Evolutionary conservation across 345 rosid genomes (phyloP), one percentile per base, ranked within the genome.

Genomic region (Firmiana major): DNA sequence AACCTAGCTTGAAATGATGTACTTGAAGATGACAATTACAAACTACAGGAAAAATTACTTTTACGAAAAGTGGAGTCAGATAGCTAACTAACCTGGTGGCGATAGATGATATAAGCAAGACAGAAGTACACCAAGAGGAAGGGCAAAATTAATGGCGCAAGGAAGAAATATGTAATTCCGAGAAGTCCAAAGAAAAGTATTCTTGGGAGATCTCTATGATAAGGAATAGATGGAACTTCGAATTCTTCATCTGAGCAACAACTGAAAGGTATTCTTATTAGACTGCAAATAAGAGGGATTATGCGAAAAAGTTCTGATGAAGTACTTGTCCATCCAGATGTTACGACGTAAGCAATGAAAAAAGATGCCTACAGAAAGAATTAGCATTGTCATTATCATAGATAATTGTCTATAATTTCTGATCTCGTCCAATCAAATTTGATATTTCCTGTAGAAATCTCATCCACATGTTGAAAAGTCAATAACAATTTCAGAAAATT

Each of bases 281-380:
- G 82, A 83, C 88, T 85, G 76, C 88, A 84, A 68, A 90, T 77
- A 77, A 95, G 79, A 36, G 97, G 97, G 85, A 89, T 76, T 64
- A 93, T 82, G 12, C 93, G 97, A 74, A 92, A 90, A 84, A 95
- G 98, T 81, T 95, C 99, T 0, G 96, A 87, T 45, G 92, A 84
- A 76, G 90, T 81, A 85, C 93, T 87, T 0, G 99, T 93, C 99
- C 99, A 95, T 81, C 99, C 98, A 13, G 98, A 90, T 45, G 99
- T 95, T 46, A 95, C 99, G 7, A 92, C 99, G 79, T 95, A 95
- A 40, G 99, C 94, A 57, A 95, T 84, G 83, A 95, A 93, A 79
- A 95, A 95, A 0, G 99, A 93, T 16, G 97, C 95, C 99, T 93
- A 74, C 89, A 87, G 59, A 24, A 67, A 42, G 82, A 78, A 76